Base-by-base conservation (phyloP, 352 stramenopile species). In the Phytophthora niederhauseri region DNA sequence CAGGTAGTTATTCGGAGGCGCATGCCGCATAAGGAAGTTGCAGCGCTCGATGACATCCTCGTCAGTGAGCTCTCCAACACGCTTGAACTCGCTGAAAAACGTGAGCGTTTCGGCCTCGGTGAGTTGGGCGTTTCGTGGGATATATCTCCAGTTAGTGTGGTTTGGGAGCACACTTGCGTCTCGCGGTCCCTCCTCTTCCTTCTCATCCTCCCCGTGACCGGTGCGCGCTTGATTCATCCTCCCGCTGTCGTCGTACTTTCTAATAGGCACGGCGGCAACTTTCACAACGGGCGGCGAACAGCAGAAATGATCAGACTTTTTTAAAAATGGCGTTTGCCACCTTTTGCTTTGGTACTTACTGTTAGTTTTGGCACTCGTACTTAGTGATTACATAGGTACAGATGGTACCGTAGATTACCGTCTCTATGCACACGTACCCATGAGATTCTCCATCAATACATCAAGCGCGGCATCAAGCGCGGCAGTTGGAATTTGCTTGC, bases 361-460 rank as follows among this genome's bases (percentile, higher is more conserved):
- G 28, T 31, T 6, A 31, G 6, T 31, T 31, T 5, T 17, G 2
- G 36, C 12, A n/a, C 11, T 45, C 36, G 36, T 45, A 45, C 36
- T 45, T 45, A 45, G 15, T 19, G 41, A 7, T 12, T 48, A 48
- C 41, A 48, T 9, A 43, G 34, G 34, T 43, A 43, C 34, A 43
- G 34, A 12, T 43, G 11, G 58, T 66, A 66, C 57, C 15, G 57
- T 55, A 64, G 20, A 48, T 1, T 8, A 22, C 8, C 43, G 48
- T 59, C 49, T 61, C 61, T 70, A 66, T 74, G 61, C 28, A 61
- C n/a, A 6, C 2, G 28, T 41, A 15, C 1, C 43, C 53, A 58
- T 45, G 30, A 53, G 34, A 48, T 67, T 68, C 58, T 70, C 45
- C 63, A 68, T 63, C 61, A 30, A 54, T 55, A 14, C 34, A 41